phyloP scores from a whole-genome alignment of 352 stramenopile species.

The Phytophthora aleatoria region DNA sequence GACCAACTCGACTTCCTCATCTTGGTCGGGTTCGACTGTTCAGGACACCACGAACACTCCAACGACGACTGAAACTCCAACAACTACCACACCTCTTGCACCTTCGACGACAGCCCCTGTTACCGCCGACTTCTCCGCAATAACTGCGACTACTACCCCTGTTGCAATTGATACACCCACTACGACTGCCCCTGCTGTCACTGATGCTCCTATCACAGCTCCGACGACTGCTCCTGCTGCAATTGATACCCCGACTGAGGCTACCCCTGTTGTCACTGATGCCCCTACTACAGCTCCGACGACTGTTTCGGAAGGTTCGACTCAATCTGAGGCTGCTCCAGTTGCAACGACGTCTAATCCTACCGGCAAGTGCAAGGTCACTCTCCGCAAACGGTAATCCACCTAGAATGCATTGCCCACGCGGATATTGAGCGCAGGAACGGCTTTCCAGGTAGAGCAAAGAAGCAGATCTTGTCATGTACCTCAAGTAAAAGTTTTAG shows the following conservation, averaged over 20 bases:
- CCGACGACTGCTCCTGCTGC: background rate
- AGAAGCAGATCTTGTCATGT: too few species aligned
- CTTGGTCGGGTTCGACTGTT: constrained; percentile 4
- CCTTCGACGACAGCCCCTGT: background rate
- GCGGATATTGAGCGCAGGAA: too few species aligned
- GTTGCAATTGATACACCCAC: background rate
- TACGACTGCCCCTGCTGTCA: constrained; percentile 3
- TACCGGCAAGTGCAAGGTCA: constrained; percentile 16
- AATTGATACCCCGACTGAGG: constrained; percentile 15
- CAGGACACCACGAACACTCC: constrained; percentile 13
- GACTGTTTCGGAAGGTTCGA: constrained; percentile 11
- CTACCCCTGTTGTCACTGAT: constrained; percentile 7
- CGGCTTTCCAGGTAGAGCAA: background rate
- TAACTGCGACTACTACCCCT: background rate
- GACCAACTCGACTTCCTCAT: constrained; percentile 20
- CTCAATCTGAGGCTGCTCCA: constrained; percentile 14
- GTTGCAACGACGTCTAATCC: constrained; percentile 12
- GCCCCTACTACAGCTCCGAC: background rate
- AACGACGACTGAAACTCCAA: background rate
- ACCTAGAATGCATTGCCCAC: too few species aligned
- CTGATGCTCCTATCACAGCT: background rate
- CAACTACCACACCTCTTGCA: background rate
- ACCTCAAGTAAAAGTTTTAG: too few species aligned
- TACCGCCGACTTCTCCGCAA: background rate
- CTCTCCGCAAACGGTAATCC: background rate